Evolutionary conservation across 352 stramenopile species (phyloP).

Genomic region (Thalassiosira ordinaria): DNA sequence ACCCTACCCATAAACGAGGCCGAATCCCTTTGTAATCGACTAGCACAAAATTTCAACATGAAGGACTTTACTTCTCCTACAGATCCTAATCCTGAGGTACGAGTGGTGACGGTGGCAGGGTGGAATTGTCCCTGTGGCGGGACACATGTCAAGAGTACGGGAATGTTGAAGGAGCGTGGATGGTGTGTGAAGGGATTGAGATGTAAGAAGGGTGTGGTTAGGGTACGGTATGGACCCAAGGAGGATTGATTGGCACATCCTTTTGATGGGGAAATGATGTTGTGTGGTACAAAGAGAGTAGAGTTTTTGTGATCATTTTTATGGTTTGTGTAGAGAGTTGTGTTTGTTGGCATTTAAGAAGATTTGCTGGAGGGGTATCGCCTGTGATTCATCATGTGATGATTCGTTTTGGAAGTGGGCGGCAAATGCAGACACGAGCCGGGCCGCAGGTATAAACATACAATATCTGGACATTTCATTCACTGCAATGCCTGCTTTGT

Average conservation of each 20-base stretch:
- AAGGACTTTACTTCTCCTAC: conserved; percentile 40
- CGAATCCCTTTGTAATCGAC: conserved; percentile 57
- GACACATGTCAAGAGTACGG: conserved; percentile 86
- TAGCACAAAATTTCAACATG: conserved; percentile 69
- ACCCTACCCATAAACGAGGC: conserved; percentile 63
- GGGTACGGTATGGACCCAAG: conserved; percentile 2
- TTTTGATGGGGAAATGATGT: no score
- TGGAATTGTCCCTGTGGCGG: conserved; percentile 87
- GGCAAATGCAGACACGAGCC: no score
- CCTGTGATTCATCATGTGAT: no score
- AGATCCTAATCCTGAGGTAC: conserved; percentile 40
- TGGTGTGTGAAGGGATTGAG: conserved; percentile 70
- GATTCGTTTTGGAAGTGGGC: no score
- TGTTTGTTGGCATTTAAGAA: no score
- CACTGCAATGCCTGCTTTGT: no score
- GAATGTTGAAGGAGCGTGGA: conserved; percentile 66
- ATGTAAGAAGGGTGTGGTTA: neutral
- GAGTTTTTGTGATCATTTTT: no score
- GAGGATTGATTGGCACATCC: conserved; percentile 13
- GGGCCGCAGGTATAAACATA: no score
- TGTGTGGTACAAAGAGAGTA: no score
- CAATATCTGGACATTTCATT: no score
- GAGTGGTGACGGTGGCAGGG: conserved; percentile 83
- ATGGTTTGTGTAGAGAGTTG: no score
- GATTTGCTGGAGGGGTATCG: no score